A percentile compares a stretch with the other conserved stretches of the same genome.
These are phyloP conservation scores for Coccomyxa subellipsoidea DNA, from an alignment of 163 green algal species.

Conservation along the genomic window DNA sequence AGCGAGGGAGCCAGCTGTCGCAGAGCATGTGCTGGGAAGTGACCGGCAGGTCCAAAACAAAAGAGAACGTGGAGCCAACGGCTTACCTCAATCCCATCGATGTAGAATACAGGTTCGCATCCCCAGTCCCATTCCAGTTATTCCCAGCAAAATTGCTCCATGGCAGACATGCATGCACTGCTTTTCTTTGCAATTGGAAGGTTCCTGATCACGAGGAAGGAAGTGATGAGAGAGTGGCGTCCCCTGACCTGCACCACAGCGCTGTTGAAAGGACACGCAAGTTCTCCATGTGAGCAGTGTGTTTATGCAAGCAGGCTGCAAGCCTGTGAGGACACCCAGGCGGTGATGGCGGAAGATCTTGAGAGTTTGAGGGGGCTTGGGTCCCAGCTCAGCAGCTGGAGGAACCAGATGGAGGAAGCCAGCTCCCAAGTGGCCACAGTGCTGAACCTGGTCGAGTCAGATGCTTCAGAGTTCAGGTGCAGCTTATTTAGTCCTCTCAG, in stretches of 20 bases:
- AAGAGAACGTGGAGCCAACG: not conserved
- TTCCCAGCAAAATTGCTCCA: too few relatives aligned
- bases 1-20: not conserved
- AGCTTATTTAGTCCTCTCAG: too few relatives aligned
- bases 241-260: too few relatives aligned
- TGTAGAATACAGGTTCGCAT: not conserved
- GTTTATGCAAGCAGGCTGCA: not conserved
- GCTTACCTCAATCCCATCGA: not conserved
- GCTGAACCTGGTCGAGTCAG: not conserved
- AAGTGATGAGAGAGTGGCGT: too few relatives aligned
- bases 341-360: not conserved
- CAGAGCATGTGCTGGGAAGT: not conserved
- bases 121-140: not conserved
- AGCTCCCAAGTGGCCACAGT: not conserved
- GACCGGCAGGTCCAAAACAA: not conserved
- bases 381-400: not conserved
- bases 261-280: too few relatives aligned
- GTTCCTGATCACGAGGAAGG: too few relatives aligned
- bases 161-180: too few relatives aligned
- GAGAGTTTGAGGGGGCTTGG: not conserved
- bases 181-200: too few relatives aligned
- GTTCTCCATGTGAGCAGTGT: too few relatives aligned
- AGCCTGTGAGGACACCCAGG: not conserved
- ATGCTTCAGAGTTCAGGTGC: not conserved
- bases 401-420: conserved; percentile 1